A percentile compares a stretch with the other conserved stretches of the same genome.
Evolutionary conservation across 495 filamentous ascomycete genomes (phyloP).

Genomic region (Trypethelium eluteriae): DNA sequence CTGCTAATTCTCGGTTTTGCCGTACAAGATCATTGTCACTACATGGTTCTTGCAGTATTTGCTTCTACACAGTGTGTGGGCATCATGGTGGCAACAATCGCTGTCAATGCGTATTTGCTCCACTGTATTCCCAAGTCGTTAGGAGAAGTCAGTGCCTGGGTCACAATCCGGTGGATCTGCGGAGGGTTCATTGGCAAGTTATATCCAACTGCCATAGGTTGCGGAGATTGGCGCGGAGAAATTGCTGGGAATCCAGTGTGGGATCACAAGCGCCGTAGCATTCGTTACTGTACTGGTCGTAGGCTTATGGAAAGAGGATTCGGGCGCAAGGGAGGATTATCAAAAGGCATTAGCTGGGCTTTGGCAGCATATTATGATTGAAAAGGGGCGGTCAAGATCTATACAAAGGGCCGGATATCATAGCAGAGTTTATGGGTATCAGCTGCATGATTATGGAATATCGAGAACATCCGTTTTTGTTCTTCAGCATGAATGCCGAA

Average conservation of each 20-base stretch:
- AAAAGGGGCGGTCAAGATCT: no score
- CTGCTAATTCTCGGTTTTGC: slow-evolving; percentile 35
- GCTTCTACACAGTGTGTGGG: slow-evolving; percentile 31
- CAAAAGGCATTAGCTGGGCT: not conserved
- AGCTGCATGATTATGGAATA: no score
- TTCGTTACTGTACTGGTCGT: slow-evolving; percentile 10
- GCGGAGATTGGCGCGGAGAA: slow-evolving; percentile 24
- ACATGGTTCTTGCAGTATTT: slow-evolving; percentile 30
- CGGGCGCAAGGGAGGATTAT: slow-evolving; percentile 15
- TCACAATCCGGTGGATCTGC: slow-evolving; percentile 29
- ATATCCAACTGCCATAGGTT: slow-evolving; percentile 35
- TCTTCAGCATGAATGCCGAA: no score
- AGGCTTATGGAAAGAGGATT: slow-evolving; percentile 16
- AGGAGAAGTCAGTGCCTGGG: slow-evolving; percentile 30
- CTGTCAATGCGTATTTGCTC: slow-evolving; percentile 34
- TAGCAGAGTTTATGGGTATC: no score
- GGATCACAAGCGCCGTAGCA: slow-evolving; percentile 13
- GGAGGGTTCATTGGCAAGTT: slow-evolving; percentile 34
- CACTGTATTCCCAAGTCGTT: slow-evolving; percentile 33
- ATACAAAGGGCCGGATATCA: no score
- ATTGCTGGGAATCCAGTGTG: slow-evolving; percentile 32
- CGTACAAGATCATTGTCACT: slow-evolving; percentile 30
- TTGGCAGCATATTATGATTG: no score
- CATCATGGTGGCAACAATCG: slow-evolving; percentile 31
- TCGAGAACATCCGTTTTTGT: no score